These are phyloP conservation scores for Amphichorda felina DNA, from an alignment of 2,329 filamentous ascomycete species.

Conservation along the genomic window DNA sequence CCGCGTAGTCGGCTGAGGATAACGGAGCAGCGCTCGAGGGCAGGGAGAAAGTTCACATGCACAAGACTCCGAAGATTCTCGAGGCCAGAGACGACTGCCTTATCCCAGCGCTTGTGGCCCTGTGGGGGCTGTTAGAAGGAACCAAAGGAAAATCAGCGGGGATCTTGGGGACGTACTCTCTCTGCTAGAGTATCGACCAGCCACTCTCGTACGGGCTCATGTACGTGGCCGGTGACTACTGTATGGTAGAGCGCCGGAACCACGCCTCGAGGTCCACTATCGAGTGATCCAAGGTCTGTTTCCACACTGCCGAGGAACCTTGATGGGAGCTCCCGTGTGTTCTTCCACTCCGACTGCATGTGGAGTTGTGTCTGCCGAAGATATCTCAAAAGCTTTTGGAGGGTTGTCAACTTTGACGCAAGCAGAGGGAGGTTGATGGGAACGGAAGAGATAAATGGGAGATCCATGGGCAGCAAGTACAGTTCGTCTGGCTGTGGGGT, in stretches of 20 bases:
- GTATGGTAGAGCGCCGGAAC: conserved; percentile 73
- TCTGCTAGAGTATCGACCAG: conserved; percentile 74
- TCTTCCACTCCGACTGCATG: conserved; percentile 73
- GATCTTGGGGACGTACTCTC: conserved; percentile 38
- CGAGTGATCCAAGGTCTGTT: conserved; percentile 54
- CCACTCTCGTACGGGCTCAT: conserved; percentile 71
- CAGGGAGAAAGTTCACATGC: conserved; percentile 82
- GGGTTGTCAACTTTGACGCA: conserved; percentile 73
- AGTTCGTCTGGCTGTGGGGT: conserved; percentile 17
- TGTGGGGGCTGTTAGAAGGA: conserved; percentile 20
- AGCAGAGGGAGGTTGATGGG: conserved; percentile 75
- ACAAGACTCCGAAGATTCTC: conserved; percentile 65
- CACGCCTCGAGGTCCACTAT: conserved; percentile 47
- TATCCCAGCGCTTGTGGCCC: conserved; percentile 94
- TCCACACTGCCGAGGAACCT: conserved; percentile 70
- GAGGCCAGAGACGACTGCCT: conserved; percentile 67
- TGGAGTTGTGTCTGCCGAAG: conserved; percentile 69
- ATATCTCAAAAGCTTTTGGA: conserved; percentile 81
- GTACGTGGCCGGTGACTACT: conserved; percentile 71
- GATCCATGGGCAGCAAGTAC: conserved; percentile 62
- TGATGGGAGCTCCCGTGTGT: conserved; percentile 64
- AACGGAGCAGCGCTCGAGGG: conserved; percentile 70
- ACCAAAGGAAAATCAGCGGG: conserved; percentile 2
- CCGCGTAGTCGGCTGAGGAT: conserved; percentile 75
- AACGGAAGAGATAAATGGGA: conserved; percentile 70